A percentile compares a stretch with the other conserved stretches of the same genome.
Evolutionary conservation across 1,284 basidiomycete species (phyloP).

Genomic region (Taiwanofungus camphoratus): DNA sequence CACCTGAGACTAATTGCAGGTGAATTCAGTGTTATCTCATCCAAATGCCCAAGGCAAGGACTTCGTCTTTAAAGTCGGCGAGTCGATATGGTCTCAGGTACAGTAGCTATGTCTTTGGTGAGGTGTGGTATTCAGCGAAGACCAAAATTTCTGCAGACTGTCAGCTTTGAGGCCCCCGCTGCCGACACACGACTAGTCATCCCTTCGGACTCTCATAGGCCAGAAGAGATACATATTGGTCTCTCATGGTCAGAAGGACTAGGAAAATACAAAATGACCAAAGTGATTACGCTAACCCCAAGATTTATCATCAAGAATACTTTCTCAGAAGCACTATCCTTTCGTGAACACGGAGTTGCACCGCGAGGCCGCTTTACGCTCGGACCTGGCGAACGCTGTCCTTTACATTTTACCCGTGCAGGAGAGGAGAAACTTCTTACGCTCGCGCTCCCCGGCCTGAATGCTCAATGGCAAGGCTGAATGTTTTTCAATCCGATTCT

Average conservation of each 20-base stretch:
- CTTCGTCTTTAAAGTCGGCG: conserved; percentile 79
- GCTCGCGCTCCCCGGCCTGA: conserved; percentile 80
- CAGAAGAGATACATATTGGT: conserved; percentile 84
- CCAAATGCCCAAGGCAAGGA: conserved; percentile 79
- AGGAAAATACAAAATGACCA: conserved; percentile 95
- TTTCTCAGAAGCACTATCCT: conserved; percentile 62
- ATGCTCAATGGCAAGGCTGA: conserved; percentile 70
- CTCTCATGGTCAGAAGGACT: conserved; percentile 91
- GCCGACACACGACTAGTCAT: conserved; percentile 86
- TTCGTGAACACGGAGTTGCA: conserved; percentile 81
- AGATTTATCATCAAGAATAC: conserved; percentile 90
- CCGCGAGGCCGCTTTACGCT: conserved; percentile 67
- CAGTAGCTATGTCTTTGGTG: conserved; percentile 6
- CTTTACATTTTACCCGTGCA: conserved; percentile 67
- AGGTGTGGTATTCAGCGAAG: conserved; percentile 3
- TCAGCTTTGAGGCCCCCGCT: conserved; percentile 87
- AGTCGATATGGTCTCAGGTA: conserved; percentile 90
- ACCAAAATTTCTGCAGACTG: conserved; percentile 38
- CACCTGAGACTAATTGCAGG: conserved; percentile 16
- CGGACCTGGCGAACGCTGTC: conserved; percentile 61
- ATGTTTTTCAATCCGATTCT: not conserved
- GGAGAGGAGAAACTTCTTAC: conserved; percentile 73
- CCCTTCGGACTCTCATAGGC: conserved; percentile 57
- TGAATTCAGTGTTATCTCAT: conserved; percentile 79
- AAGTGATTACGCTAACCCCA: conserved; percentile 90